Percentiles rank a stretch among this genome's conserved stretches.
These are phyloP conservation scores for Heliosperma pusillum DNA, from an alignment of 148 eudicot species.

Conservation along the genomic window DNA sequence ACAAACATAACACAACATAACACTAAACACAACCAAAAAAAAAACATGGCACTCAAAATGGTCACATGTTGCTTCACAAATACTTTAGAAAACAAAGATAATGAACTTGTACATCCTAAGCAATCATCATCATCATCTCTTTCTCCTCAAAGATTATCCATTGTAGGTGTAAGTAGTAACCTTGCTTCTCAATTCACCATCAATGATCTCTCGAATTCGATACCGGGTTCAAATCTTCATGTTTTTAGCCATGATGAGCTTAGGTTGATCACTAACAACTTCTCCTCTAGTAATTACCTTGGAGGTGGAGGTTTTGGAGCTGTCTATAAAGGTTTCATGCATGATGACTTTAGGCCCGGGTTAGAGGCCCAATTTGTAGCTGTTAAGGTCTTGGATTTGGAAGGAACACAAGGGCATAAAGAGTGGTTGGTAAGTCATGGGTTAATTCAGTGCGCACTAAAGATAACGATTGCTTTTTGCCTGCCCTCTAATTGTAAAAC, in stretches of 20 bases:
- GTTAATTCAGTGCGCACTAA: not conserved
- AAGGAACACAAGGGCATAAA: constrained; percentile 78
- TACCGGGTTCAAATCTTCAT: constrained; percentile 60
- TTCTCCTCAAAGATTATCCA: constrained; percentile 47
- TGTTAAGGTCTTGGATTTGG: constrained; percentile 81
- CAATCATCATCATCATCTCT: constrained; percentile 25
- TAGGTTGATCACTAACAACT: constrained; percentile 58
- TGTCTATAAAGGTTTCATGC: constrained; percentile 78
- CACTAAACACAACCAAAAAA: not conserved
- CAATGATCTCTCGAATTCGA: constrained; percentile 54
- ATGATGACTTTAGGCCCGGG: constrained; percentile 54
- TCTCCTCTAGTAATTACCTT: constrained; percentile 48
- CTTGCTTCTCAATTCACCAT: constrained; percentile 46
- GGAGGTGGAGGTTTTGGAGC: constrained; percentile 96
- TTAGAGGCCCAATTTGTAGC: constrained; percentile 83
- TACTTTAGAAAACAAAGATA: constrained; percentile 16
- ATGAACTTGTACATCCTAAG: constrained; percentile 32
- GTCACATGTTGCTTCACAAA: constrained; percentile 32
- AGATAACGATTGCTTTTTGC: too few species aligned
- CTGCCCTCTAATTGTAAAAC: too few species aligned
- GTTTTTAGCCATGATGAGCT: constrained; percentile 64
- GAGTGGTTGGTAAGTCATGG: constrained; percentile 83
- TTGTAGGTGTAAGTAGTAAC: constrained; percentile 48
- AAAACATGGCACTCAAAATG: constrained; percentile 32
- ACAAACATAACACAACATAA: not conserved